phyloP scores from a whole-genome alignment of 441 rosid species.

The Melastoma candidum region DNA sequence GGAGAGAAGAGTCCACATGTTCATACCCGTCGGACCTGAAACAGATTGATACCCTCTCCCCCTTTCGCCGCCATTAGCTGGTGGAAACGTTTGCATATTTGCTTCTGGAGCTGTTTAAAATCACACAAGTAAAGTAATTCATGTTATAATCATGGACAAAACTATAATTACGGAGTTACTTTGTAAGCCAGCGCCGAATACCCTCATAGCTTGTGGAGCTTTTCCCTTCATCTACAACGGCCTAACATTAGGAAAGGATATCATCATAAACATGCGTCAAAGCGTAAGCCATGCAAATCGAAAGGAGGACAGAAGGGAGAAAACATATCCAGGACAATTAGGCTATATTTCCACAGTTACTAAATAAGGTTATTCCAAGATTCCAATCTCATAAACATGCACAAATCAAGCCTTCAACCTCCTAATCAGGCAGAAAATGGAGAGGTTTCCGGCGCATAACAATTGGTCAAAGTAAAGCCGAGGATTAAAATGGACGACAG shows the following conservation, averaged over 20 bases:
- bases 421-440: too few species aligned
- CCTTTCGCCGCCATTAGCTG: slow-evolving; percentile 37
- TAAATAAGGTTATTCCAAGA: too few species aligned
- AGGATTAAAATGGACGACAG: too few species aligned
- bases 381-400: too few species aligned
- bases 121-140: slow-evolving; percentile 11
- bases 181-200: slow-evolving; percentile 10
- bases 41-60: slow-evolving; percentile 70
- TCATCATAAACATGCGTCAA: not conserved
- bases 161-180: slow-evolving; percentile 2
- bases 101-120: slow-evolving; percentile 58
- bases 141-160: not conserved
- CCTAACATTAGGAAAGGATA: slow-evolving; percentile 27
- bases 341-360: too few species aligned
- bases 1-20: not conserved
- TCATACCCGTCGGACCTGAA: slow-evolving; percentile 53
- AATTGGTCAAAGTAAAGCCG: too few species aligned
- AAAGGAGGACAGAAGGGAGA: not conserved
- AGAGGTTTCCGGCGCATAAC: too few species aligned
- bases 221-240: slow-evolving; percentile 56
- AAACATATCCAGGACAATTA: too few species aligned
- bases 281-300: slow-evolving; percentile 6
- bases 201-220: slow-evolving; percentile 41
- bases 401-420: too few species aligned
- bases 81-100: slow-evolving; percentile 67